Evolutionary conservation across 257 asterid species (phyloP).

Genomic region (Rubia yunnanensis): DNA sequence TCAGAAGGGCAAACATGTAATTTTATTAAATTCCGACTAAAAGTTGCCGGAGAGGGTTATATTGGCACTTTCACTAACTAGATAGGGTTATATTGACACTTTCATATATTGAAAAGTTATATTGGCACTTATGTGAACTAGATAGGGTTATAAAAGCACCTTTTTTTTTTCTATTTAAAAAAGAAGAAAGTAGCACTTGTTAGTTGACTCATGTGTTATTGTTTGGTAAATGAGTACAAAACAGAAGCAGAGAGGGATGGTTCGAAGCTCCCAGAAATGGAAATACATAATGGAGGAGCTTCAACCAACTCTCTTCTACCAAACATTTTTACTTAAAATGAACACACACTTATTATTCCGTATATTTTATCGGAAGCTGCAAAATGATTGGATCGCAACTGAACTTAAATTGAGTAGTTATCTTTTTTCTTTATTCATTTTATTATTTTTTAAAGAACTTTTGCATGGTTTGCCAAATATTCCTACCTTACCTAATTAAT

Average conservation of each 20-base stretch:
- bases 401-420: not conserved
- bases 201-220: not conserved
- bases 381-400: not conserved
- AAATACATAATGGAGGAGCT: slow-evolving; percentile 2
- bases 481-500: not conserved
- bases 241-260: not conserved
- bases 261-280: not conserved
- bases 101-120: no score
- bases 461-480: not conserved
- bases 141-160: no score
- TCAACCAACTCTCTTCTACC: slow-evolving; percentile 4
- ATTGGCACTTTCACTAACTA: no score
- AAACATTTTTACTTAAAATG: not conserved
- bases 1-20: no score
- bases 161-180: no score
- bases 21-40: no score
- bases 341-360: not conserved
- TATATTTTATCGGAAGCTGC: not conserved
- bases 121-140: no score
- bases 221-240: not conserved
- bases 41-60: no score
- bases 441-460: no score
- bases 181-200: no score
- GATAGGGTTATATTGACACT: no score
- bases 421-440: no score